These are phyloP conservation scores for Talaromyces amestolkiae DNA, from an alignment of 2,329 filamentous ascomycete species.

Conservation along the genomic window DNA sequence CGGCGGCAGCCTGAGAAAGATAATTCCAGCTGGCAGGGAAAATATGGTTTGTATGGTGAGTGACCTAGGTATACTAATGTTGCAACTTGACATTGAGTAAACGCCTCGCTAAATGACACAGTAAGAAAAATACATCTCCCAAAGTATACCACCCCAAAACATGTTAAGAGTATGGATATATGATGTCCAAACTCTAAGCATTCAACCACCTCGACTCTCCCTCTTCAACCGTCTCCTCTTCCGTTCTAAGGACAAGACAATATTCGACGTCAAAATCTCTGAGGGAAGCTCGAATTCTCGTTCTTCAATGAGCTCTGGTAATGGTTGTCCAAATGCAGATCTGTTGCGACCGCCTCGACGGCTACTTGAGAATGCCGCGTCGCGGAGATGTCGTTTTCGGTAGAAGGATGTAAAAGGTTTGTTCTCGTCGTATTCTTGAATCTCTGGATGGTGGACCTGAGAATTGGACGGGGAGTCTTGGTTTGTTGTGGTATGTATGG, in stretches of 20 bases:
- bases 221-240: slow-evolving; percentile 38
- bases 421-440: slow-evolving; percentile 1
- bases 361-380: slow-evolving; percentile 70
- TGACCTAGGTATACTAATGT: background rate
- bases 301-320: slow-evolving; percentile 67
- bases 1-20: too few relatives aligned
- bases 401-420: slow-evolving; percentile 86
- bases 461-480: background rate
- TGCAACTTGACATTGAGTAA: background rate
- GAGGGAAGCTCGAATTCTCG: slow-evolving; percentile 72
- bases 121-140: background rate
- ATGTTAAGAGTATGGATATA: background rate
- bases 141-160: too few relatives aligned
- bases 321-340: slow-evolving; percentile 75
- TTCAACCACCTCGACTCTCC: slow-evolving; percentile 25
- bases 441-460: background rate
- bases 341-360: slow-evolving; percentile 68
- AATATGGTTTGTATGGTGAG: too few relatives aligned
- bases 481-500: background rate
- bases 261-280: slow-evolving; percentile 51
- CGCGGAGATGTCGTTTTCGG: slow-evolving; percentile 72
- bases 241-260: slow-evolving; percentile 41
- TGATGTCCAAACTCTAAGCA: background rate
- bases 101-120: background rate
- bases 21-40: too few relatives aligned